Evolutionary conservation across 257 asterid species (phyloP), one percentile per base, ranked within the genome.

Genomic region (Penstemon newberryi): DNA sequence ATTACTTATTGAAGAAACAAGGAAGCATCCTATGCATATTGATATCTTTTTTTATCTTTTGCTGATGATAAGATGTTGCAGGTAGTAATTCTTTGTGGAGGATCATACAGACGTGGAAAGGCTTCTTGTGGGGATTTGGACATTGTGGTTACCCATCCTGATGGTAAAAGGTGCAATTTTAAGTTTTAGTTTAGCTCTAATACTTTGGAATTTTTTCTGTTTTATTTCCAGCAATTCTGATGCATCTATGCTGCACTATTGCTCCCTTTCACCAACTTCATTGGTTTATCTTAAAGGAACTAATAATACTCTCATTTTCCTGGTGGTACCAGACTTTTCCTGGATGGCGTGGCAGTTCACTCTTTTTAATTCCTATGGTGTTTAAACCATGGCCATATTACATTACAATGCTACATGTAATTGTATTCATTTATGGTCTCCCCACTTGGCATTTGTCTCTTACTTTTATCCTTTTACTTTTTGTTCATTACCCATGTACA

Each of bases 71-170:
- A 49, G 59, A 18, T 75, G 75, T 55, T 73, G 66, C 79, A 93
- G 99, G 95, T 83, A 47, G 70, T 42, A 58, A 73, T 93, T 74
- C 74, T 90, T 63, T 93, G 99, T 75, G 97, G 99, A 77, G 99
- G 97, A 77, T 93, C 97, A 66, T 93, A 82, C 61, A 86, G 97
- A 74, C 97, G 99, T 57, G 99, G 99, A 75, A 90, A 88, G 78
- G 80, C 91, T 66, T 73, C 96, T 63, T 90, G 99, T 78, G 99
- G 99, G 76, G 99, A 93, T 78, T 64, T 93, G 92, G 99, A 93
- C 69, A 74, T 90, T 73, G 86, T 93, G 70, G 74, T 90, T 73
- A 93, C 99, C 5, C 99, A 93, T 73, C 85, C 89, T 69, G 99
- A 93, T 85, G 89, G 96, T 39, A 83, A 77, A 83, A 90, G 97